Evolutionary conservation across 345 rosid species (phyloP), one percentile per base, ranked within the genome.

Genomic region (Pelargonium nanum): DNA sequence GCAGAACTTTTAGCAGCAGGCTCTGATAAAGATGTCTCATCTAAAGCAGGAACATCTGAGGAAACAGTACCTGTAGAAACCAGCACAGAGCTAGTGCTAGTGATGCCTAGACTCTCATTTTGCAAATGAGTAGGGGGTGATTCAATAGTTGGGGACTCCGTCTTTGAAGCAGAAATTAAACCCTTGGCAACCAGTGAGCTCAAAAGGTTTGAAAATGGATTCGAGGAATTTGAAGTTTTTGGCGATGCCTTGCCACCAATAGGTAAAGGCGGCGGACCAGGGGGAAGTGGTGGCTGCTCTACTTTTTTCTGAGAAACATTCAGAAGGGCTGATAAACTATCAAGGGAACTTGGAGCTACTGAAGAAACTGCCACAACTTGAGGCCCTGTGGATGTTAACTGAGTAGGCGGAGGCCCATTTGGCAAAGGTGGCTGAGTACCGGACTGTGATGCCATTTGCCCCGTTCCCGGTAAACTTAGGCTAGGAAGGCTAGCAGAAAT

Each of bases 181-280:
- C 99, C 97, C 80, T 86, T 89, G 19, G 94, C 81, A 72, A 86
- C 90, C 67, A 93, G 82, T n/a, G 97, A 76, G 83, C 90, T 84
- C 78, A 93, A 78, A 71, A 93, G 95, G 66, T 64, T 77, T 10
- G 96, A 83, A 61, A 93, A 65, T 50, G 96, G 97, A 74, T 77
- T 83, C 20, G 78, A 26, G 72, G 73, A 67, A 73, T 82, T 79
- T 26, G 86, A 64, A 67, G 80, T 61, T 66, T 77, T 70, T 57
- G 61, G 57, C 22, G 81, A 60, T 62, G 68, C 72, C 70, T 57
- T 59, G 16, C 51, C 75, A n/a, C 68, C 30, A 60, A 61, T 59
- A 60, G 85, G 67, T 24, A 76, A 65, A 34, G 78, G 72, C 34
- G 71, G 69, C 57, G 79, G 72, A 51, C 69, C 87, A 73, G 62